Base-by-base conservation (phyloP, 768 basidiomycete genomes). In the Gloeostereum incarnatum region DNA sequence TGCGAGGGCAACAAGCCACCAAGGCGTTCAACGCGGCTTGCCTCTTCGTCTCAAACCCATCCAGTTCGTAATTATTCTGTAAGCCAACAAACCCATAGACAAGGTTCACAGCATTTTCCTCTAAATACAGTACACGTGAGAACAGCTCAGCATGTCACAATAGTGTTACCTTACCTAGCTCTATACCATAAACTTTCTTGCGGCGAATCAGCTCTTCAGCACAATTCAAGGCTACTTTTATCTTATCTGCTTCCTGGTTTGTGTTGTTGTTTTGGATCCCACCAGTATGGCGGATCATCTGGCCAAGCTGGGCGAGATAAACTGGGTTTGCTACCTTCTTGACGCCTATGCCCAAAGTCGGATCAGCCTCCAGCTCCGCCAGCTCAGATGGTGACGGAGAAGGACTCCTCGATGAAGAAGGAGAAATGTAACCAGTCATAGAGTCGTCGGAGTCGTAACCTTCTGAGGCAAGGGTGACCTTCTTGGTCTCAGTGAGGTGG, bases 61-160 rank as follows among this genome's bases (percentile, higher is more conserved):
- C 76, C 11, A 93, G 61, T n/a, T 96, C 81, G 47, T 73, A 98
- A 47, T 87, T 86, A 51, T 98, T 70, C 44, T 88, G 78, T 36
- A 98, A 58, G 3, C 73, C 75, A 13, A 91, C 55, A 4, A 93
- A 63, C 1, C 74, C 76, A 41, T 85, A 75, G 0, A 74, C 73
- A 5, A 98, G 69, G 50, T 91, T 80, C 32, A 83, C 79, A 0
- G 91, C 82, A 52, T 94, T 94, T 58, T 99, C 94, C 42, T 80
- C 94, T 98, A 46, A 20, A 31, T 3, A 5, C 36, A 18, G 5
- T 30, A 11, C 40, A 37, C n/a, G n/a, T n/a, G n/a, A n/a, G n/a
- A n/a, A n/a, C 32, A 41, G 36, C 17, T 19, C 13, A 20, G 16
- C 23, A 10, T 14, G 16, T 29, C 23, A 26, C 30, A 36, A 32